Evolutionary conservation across 768 basidiomycete genomes (phyloP), one percentile per base, ranked within the genome.

Genomic region (Pulveroboletus ravenelii): DNA sequence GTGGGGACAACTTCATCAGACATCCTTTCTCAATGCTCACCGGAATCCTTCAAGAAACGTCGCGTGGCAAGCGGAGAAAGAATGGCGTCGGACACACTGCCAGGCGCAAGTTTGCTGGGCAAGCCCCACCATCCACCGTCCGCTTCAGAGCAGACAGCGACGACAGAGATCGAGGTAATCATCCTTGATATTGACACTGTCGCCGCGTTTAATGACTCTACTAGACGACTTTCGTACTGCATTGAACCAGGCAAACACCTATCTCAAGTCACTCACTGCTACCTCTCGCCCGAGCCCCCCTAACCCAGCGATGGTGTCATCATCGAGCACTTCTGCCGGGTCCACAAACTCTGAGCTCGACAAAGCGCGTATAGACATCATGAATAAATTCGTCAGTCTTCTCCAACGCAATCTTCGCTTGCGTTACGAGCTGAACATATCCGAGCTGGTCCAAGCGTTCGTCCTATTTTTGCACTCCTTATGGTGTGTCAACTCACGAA

Each of bases 401-500:
- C 69, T 94, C 2, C 84, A 84, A 57, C 77, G 82, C 20, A 84
- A 85, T 58, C 63, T 88, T 39, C 79, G 87, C 13, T 85, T 96
- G 18, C 78, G 85, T 44, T 89, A 85, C 60, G 87, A 93, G 60
- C 59, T 93, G 20, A 78, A 81, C 42, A 69, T 89, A 7, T 68
- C 73, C 0, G 87, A 93, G 37, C 69, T 93, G 17, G 70, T 91
- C n/a, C 73, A 82, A 60, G 82, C 79, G 93, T 95, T 59, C 64
- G 91, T 70, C 10, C 34, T 18, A 17, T 47, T 44, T 27, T 45
- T 49, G 2, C 45, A 17, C 41, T n/a, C 18, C 31, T 42, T 18
- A 41, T 56, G 34, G 7, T 25, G 23, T 38, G 34, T 48, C 27
- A 57, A 29, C 63, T 56, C 52, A 54, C 41, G 5, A 29, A 15